Percentiles rank a stretch among this genome's conserved stretches.
These are phyloP conservation scores for Magnusiomyces fungicola DNA, from an alignment of 1,139 yeast genomes.

Conservation along the genomic window DNA sequence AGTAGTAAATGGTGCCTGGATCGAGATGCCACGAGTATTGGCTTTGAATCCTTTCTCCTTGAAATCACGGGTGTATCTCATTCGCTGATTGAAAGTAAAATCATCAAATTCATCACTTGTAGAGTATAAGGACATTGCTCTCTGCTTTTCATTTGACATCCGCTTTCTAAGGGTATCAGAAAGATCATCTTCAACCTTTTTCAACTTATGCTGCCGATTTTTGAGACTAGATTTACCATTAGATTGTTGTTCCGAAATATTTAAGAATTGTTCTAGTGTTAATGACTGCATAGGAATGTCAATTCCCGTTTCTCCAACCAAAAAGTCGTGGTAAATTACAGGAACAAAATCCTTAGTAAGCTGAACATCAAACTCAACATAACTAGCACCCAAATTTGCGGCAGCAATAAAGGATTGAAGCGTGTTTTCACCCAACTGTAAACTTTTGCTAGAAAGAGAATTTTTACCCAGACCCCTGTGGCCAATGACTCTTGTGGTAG, in stretches of 20 bases:
- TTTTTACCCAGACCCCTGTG: constrained; percentile 96
- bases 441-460: constrained; percentile 52
- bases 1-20: constrained; percentile 89
- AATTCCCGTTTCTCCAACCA: constrained; percentile 93
- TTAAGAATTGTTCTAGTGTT: constrained; percentile 82
- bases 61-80: constrained; percentile 83
- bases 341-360: constrained; percentile 90
- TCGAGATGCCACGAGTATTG: constrained; percentile 78
- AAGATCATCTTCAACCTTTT: background rate
- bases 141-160: constrained; percentile 6
- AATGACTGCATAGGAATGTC: constrained; percentile 94
- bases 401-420: constrained; percentile 95
- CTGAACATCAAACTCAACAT: constrained; percentile 87
- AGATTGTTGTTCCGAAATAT: constrained; percentile 26
- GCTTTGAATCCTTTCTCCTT: constrained; percentile 86
- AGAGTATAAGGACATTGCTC: constrained; percentile 24
- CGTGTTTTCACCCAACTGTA: constrained; percentile 94
- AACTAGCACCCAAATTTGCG: constrained; percentile 80
- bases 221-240: constrained; percentile 5
- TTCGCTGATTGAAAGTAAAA: constrained; percentile 47
- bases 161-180: constrained; percentile 13
- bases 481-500: constrained; percentile 87
- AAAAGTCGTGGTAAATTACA: constrained; percentile 89
- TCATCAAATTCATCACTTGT: constrained; percentile 22
- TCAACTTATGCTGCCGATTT: background rate